Evolutionary conservation across 805 yeast species (phyloP).

Genomic region (Komagataella mondaviorum): DNA sequence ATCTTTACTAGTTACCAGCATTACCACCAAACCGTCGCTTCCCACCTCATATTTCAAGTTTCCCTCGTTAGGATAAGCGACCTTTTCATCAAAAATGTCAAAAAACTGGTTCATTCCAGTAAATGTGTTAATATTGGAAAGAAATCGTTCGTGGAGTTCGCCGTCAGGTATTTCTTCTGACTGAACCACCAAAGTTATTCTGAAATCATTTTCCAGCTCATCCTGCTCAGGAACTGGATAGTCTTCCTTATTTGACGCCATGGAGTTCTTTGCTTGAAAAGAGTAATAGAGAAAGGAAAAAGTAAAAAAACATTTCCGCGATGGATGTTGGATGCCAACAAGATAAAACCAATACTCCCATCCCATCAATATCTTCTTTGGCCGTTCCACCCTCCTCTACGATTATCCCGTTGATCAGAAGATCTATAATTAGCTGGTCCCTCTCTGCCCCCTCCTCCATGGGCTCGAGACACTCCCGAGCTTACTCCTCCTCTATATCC

Average conservation of each 20-base stretch:
- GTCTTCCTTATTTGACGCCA: conserved; percentile 1
- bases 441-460: neutral
- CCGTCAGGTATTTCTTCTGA: conserved; percentile 15
- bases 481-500: neutral
- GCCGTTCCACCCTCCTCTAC: neutral
- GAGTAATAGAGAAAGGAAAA: neutral
- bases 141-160: conserved; percentile 34
- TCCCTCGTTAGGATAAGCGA: conserved; percentile 42
- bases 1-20: conserved; percentile 29
- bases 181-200: conserved; percentile 28
- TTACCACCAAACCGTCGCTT: conserved; percentile 44
- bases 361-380: neutral
- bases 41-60: conserved; percentile 47
- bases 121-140: conserved; percentile 30
- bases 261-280: neutral
- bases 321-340: neutral
- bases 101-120: conserved; percentile 36
- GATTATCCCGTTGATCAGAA: neutral
- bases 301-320: neutral
- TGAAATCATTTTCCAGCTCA: conserved; percentile 32
- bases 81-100: conserved; percentile 33
- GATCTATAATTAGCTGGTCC: neutral
- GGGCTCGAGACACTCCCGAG: neutral
- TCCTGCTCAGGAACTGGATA: conserved; percentile 11
- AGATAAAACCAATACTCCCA: neutral